phyloP scores from a whole-genome alignment of 139 green algal genomes.

The Chlamydomonas schloesseri region DNA sequence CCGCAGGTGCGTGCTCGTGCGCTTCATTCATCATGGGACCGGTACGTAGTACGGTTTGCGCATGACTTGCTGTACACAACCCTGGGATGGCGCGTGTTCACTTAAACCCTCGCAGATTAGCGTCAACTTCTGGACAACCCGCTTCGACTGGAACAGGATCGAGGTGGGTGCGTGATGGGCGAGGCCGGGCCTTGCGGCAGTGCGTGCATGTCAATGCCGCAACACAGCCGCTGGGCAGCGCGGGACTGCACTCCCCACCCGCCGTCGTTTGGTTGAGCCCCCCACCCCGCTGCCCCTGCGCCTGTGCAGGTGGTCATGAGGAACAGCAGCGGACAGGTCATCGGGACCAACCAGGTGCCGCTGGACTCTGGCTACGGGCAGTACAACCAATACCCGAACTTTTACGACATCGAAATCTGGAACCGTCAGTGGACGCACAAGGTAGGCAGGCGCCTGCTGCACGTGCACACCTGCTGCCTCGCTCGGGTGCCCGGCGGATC shows the following conservation, averaged over 20 bases:
- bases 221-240: too few relatives aligned
- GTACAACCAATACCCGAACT: background rate
- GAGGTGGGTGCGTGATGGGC: too few relatives aligned
- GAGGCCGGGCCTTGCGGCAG: too few relatives aligned
- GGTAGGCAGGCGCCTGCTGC: background rate
- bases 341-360: background rate
- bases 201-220: too few relatives aligned
- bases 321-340: background rate
- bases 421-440: slow-evolving; percentile 11
- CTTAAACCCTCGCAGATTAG: background rate
- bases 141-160: background rate
- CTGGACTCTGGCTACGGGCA: background rate
- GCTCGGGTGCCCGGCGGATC: background rate
- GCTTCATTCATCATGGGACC: too few relatives aligned
- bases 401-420: background rate
- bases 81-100: too few relatives aligned
- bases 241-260: too few relatives aligned
- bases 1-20: background rate
- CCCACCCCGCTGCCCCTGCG: too few relatives aligned
- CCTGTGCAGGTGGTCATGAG: background rate
- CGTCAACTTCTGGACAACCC: background rate
- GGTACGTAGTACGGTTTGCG: too few relatives aligned
- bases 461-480: background rate
- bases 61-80: too few relatives aligned
- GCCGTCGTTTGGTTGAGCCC: too few relatives aligned